Conservation (phyloP, 331 rosid genomes). For the Malus hybrid region DNA sequence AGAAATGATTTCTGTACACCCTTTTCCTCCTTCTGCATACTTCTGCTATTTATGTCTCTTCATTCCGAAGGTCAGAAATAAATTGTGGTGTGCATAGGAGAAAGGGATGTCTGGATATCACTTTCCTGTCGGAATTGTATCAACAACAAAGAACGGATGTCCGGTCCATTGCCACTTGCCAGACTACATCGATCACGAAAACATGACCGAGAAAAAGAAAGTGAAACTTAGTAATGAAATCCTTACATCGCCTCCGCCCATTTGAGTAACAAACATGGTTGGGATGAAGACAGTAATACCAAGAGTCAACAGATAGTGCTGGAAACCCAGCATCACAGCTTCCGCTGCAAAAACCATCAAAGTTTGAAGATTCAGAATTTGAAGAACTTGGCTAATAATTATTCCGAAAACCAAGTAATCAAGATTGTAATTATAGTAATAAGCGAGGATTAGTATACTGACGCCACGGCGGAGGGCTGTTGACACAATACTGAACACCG, state of each 20-base stretch:
- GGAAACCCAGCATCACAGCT: constrained; percentile 71
- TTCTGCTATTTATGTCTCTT: no score
- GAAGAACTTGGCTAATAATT: background rate
- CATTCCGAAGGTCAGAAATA: no score
- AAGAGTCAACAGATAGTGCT: constrained; percentile 68
- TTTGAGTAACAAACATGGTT: constrained; percentile 63
- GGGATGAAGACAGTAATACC: constrained; percentile 70
- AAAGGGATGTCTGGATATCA: no score
- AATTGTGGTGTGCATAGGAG: no score
- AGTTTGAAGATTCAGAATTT: background rate
- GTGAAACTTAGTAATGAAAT: background rate
- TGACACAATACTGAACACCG: constrained; percentile 65
- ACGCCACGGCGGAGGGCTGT: constrained; percentile 88
- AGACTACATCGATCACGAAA: no score
- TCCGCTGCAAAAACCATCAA: constrained; percentile 40
- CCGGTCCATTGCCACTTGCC: no score
- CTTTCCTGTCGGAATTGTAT: no score
- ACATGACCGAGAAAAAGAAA: background rate
- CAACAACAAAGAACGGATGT: no score
- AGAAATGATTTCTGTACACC: no score
- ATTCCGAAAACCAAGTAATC: no score
- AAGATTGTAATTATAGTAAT: no score
- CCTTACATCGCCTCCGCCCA: constrained; percentile 79
- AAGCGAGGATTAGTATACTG: background rate
- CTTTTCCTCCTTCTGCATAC: no score